phyloP scores from a whole-genome alignment of 805 yeast genomes.

The Cyberlindnera euphorbiae region DNA sequence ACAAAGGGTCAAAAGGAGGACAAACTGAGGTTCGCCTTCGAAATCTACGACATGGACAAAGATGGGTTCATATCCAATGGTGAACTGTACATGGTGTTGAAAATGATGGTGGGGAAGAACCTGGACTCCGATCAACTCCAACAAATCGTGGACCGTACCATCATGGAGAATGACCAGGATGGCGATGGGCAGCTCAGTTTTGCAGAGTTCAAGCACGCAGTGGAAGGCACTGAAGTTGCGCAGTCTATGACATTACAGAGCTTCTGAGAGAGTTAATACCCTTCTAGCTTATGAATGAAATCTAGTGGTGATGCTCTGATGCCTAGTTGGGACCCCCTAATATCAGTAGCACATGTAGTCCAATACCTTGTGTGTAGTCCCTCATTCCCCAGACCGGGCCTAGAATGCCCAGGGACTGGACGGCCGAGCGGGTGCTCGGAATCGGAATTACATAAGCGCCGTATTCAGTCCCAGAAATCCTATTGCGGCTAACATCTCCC shows the following conservation, averaged over 20 bases:
- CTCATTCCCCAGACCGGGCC: too few relatives aligned
- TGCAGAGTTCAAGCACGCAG: slow-evolving; percentile 76
- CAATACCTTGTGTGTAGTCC: too few relatives aligned
- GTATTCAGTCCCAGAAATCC: too few relatives aligned
- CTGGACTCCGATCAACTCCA: slow-evolving; percentile 83
- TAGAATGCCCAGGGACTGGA: too few relatives aligned
- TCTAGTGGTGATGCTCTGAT: too few relatives aligned
- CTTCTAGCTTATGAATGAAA: too few relatives aligned
- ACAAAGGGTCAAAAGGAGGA: slow-evolving; percentile 77
- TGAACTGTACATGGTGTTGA: slow-evolving; percentile 83
- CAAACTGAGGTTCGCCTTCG: slow-evolving; percentile 83
- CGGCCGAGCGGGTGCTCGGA: too few relatives aligned
- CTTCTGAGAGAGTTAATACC: too few relatives aligned
- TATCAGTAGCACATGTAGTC: too few relatives aligned
- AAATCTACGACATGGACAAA: slow-evolving; percentile 90
- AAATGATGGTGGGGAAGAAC: slow-evolving; percentile 96
- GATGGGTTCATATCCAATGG: slow-evolving; percentile 96
- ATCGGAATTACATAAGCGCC: too few relatives aligned
- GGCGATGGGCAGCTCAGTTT: slow-evolving; percentile 84
- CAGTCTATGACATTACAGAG: slow-evolving; percentile 46
- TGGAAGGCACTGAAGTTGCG: slow-evolving; percentile 51
- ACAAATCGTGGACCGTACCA: slow-evolving; percentile 95
- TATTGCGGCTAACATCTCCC: too few relatives aligned
- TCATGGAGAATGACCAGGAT: slow-evolving; percentile 85
- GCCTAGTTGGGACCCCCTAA: too few relatives aligned